Evolutionary conservation across 2,329 filamentous ascomycete species (phyloP).

Genomic region (Colletotrichum sp.): DNA sequence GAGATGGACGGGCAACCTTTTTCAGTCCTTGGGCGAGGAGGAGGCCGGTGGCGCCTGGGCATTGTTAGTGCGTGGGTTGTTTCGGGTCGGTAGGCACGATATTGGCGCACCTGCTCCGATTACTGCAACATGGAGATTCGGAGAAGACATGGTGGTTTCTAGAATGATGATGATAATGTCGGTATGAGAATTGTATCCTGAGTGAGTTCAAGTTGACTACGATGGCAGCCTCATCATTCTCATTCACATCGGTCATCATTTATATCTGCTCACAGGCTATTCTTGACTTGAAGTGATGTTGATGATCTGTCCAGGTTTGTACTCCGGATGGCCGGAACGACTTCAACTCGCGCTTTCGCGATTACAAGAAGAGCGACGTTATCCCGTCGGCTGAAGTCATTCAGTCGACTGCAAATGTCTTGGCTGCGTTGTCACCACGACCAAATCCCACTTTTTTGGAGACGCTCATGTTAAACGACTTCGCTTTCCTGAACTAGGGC

Average conservation of each 20-base stretch:
- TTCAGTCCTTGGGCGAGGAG: background rate
- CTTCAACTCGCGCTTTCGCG: background rate
- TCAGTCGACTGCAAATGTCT: background rate
- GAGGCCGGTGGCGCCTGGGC: background rate
- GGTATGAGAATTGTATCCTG: accelerated
- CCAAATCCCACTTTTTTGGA: background rate
- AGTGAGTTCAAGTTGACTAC: background rate
- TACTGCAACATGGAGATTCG: background rate
- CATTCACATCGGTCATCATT: background rate
- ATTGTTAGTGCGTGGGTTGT: background rate
- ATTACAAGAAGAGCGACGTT: background rate
- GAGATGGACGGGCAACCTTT: background rate
- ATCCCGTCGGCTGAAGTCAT: background rate
- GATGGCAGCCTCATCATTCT: background rate
- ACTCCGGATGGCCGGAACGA: background rate
- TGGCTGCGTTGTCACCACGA: background rate
- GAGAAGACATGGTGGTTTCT: background rate
- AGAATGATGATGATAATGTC: accelerated
- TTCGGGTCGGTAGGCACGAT: background rate
- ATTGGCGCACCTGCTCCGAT: background rate
- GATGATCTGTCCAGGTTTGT: background rate
- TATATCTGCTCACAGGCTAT: background rate
- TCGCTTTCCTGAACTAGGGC: background rate
- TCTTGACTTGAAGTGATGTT: background rate
- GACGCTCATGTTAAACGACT: background rate